phyloP scores from a whole-genome alignment of 2,329 filamentous ascomycete species.

The Fusarium mexicanum region DNA sequence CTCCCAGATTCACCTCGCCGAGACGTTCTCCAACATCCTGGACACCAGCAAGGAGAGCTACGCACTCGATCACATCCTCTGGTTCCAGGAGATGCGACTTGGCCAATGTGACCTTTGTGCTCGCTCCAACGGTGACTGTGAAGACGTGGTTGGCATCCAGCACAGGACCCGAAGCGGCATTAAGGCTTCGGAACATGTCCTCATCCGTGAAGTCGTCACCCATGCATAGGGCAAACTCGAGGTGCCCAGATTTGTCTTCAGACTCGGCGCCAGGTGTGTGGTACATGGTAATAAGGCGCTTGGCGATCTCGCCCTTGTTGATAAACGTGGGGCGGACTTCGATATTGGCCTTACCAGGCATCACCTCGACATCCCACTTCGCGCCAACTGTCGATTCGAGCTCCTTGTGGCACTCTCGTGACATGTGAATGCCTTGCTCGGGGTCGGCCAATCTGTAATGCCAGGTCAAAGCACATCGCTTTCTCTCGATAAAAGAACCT shows the following conservation, averaged over 20 bases:
- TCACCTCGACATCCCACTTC: constrained; percentile 92
- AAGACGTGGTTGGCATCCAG: constrained; percentile 75
- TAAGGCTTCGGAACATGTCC: constrained; percentile 91
- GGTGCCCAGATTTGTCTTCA: constrained; percentile 60
- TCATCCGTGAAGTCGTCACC: constrained; percentile 98
- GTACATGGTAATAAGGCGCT: constrained; percentile 81
- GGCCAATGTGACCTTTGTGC: constrained; percentile 90
- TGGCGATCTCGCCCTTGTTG: constrained; percentile 97
- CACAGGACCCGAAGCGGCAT: constrained; percentile 64
- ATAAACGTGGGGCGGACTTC: constrained; percentile 97
- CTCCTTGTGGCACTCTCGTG: constrained; percentile 82
- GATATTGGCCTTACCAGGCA: constrained; percentile 95
- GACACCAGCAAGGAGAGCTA: constrained; percentile 64
- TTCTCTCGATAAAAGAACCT: constrained; percentile 93
- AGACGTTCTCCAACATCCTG: constrained; percentile 51
- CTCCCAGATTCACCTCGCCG: constrained; percentile 66
- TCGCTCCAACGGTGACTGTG: constrained; percentile 90
- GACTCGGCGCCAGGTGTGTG: constrained; percentile 59
- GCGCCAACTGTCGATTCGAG: constrained; percentile 80
- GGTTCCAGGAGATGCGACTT: constrained; percentile 92
- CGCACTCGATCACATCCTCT: constrained; percentile 80
- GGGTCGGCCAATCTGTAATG: constrained; percentile 94
- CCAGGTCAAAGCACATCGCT: constrained; percentile 95
- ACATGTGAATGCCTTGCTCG: constrained; percentile 82
- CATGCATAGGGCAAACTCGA: constrained; percentile 89